Conservation (phyloP, 1,284 basidiomycete species). For the Boletus albobrunnescens region DNA sequence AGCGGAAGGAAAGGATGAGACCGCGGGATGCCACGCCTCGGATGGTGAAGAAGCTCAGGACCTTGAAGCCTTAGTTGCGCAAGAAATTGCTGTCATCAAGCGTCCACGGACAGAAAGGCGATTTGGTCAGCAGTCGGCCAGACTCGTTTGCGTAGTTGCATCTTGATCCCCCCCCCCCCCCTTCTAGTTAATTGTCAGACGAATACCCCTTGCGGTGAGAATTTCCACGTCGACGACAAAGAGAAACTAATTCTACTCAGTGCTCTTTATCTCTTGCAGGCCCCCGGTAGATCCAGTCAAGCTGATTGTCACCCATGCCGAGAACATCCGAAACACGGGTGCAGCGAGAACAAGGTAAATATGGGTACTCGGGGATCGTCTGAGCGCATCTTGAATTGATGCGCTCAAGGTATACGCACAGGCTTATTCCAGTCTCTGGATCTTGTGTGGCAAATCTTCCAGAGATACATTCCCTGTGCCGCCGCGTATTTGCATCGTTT, state of each 20-base stretch:
- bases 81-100: conserved; percentile 68
- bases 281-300: conserved; percentile 73
- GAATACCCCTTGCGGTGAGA: conserved; percentile 69
- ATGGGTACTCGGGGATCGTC: conserved; percentile 11
- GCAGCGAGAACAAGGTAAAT: conserved; percentile 67
- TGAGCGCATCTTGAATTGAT: conserved; percentile 3
- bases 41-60: conserved; percentile 40
- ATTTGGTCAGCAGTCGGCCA: conserved; percentile 50
- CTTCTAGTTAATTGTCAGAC: conserved; percentile 65
- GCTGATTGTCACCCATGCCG: conserved; percentile 60
- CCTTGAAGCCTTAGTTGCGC: conserved; percentile 66
- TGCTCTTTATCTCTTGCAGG: conserved; percentile 75
- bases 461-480: conserved; percentile 63
- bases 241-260: conserved; percentile 35
- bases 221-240: not conserved
- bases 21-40: conserved; percentile 17
- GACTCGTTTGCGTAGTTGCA: not conserved
- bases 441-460: conserved; percentile 63
- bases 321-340: conserved; percentile 59
- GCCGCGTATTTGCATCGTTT: conserved; percentile 48
- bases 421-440: conserved; percentile 64
- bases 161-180: not conserved
- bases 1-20: conserved; percentile 15
- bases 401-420: conserved; percentile 54
- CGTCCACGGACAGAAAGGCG: conserved; percentile 55